These are phyloP conservation scores for Acer negundo DNA, from an alignment of 345 rosid species.

Conservation along the genomic window DNA sequence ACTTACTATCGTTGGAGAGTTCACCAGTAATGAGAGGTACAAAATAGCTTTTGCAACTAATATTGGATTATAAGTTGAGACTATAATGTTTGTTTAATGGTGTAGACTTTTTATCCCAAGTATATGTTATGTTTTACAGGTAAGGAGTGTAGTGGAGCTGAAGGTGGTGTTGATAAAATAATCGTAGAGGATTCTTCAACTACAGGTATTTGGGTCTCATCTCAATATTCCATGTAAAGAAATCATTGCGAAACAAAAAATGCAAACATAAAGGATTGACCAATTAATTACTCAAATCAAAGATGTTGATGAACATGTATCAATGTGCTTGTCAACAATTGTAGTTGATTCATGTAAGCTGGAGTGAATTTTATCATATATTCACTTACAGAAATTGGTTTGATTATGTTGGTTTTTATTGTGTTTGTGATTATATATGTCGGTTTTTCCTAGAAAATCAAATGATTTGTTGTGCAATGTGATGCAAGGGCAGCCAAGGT, in stretches of 20 bases:
- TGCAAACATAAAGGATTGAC: not conserved
- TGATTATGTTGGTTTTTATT: not conserved
- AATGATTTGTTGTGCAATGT: too few species aligned
- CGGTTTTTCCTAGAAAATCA: too few species aligned
- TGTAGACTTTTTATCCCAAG: not conserved
- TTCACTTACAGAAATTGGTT: not conserved
- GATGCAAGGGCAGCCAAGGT: too few species aligned
- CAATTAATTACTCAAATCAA: not conserved
- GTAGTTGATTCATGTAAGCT: conserved; percentile 6
- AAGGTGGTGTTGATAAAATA: not conserved
- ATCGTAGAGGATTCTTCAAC: not conserved
- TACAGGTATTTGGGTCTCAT: not conserved
- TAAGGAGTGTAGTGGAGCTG: not conserved
- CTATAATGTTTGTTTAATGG: not conserved
- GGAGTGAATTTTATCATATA: not conserved
- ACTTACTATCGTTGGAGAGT: conserved; percentile 22
- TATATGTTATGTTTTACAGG: not conserved
- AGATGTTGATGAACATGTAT: conserved; percentile 5
- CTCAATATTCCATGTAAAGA: not conserved
- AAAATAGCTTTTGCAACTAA: not conserved
- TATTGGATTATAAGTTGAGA: not conserved
- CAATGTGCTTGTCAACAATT: not conserved
- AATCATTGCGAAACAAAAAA: not conserved
- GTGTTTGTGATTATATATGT: too few species aligned
- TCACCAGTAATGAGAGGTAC: conserved; percentile 21